These are phyloP conservation scores for Pseudonitzschia multiseries DNA, from an alignment of 108 stramenopile genomes.

Conservation along the genomic window DNA sequence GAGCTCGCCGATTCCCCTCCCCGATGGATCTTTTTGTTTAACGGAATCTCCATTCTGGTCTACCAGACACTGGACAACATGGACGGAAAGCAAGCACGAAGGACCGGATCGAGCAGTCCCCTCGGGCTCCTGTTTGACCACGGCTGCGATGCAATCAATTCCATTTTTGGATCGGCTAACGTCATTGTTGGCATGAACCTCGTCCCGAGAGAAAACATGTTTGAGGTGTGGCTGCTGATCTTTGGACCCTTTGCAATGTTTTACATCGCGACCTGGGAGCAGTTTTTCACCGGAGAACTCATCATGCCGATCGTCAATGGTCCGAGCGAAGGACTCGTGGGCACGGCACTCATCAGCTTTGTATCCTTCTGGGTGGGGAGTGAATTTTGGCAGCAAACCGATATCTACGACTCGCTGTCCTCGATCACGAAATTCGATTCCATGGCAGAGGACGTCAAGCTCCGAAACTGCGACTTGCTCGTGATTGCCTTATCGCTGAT, in stretches of 20 bases:
- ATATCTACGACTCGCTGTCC: conserved; percentile 40
- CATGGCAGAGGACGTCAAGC: conserved; percentile 18
- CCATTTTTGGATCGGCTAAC: conserved; percentile 77
- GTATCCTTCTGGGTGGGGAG: conserved; percentile 50
- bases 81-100: conserved; percentile 97
- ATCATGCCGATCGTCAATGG: conserved; percentile 85
- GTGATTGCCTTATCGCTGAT: conserved; percentile 38
- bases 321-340: conserved; percentile 76
- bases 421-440: conserved; percentile 5
- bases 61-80: conserved; percentile 98
- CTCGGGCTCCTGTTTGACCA: conserved; percentile 97
- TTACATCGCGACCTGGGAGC: conserved; percentile 85
- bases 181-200: conserved; percentile 71
- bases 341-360: conserved; percentile 64
- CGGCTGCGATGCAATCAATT: conserved; percentile 94
- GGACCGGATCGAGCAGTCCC: conserved; percentile 86
- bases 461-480: conserved; percentile 63
- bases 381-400: conserved; percentile 63
- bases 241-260: conserved; percentile 72
- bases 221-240: conserved; percentile 41
- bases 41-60: conserved; percentile 84
- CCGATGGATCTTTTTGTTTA: conserved; percentile 79
- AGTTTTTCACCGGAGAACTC: conserved; percentile 80
- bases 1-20: conserved; percentile 46
- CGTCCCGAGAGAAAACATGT: conserved; percentile 43